Percentiles rank a stretch among this genome's conserved stretches.
Evolutionary conservation across 2,329 filamentous ascomycete species (phyloP).

Genomic region (Fonsecaea pugnacius): DNA sequence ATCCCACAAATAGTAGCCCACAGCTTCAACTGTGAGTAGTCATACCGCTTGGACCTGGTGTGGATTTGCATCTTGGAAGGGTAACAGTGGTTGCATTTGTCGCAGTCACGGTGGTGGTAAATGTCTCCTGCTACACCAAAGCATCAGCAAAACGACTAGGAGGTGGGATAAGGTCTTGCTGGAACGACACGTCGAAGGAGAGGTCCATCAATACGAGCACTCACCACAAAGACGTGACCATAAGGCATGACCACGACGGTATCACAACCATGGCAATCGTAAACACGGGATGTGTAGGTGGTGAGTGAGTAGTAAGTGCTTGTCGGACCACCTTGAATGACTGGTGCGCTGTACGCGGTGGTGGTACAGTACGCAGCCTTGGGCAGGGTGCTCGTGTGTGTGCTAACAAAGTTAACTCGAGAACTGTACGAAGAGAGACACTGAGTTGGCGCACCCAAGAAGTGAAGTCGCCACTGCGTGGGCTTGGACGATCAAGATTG

Average conservation of each 20-base stretch:
- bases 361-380: conserved; percentile 18
- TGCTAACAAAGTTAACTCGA: conserved; percentile 7
- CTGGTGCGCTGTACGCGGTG: conserved; percentile 30
- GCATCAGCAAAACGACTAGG: neutral
- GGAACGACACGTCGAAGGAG: neutral
- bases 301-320: conserved; percentile 31
- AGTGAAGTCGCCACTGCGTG: neutral
- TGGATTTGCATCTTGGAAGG: conserved; percentile 6
- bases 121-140: conserved; percentile 1
- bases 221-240: conserved; percentile 28
- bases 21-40: neutral
- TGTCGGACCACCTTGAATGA: conserved; percentile 26
- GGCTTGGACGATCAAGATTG: conserved; percentile 1
- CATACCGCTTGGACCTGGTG: neutral
- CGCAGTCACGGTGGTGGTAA: conserved; percentile 10
- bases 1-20: neutral
- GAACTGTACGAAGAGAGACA: neutral
- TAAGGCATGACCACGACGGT: conserved; percentile 43
- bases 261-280: conserved; percentile 30
- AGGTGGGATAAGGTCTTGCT: neutral
- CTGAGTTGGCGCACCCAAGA: neutral
- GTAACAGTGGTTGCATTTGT: conserved; percentile 1
- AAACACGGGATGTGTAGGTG: conserved; percentile 42
- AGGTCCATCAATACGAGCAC: neutral
- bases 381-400: neutral